Evolutionary conservation across 2,329 filamentous ascomycete genomes (phyloP).

Genomic region (Fusarium torulosum): DNA sequence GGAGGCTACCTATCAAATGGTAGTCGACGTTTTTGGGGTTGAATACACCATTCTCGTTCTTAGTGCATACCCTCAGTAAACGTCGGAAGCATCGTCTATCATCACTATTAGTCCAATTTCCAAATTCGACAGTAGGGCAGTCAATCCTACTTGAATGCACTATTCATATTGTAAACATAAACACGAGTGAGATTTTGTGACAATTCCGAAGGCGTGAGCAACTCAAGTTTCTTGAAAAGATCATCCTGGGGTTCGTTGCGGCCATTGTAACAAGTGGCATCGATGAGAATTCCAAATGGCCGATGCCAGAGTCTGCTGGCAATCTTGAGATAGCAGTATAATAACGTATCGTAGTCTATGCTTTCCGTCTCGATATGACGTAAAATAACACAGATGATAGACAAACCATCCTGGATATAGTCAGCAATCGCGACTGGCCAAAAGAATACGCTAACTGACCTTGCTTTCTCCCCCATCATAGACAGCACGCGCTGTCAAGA

Average conservation of each 20-base stretch:
- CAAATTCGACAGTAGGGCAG: too few relatives aligned
- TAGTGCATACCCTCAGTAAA: conserved; percentile 70
- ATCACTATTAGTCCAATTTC: conserved; percentile 10
- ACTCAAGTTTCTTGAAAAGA: conserved; percentile 72
- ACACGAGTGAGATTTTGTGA: conserved; percentile 69
- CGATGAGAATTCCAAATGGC: conserved; percentile 75
- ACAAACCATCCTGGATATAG: conserved; percentile 69
- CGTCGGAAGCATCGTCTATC: conserved; percentile 72
- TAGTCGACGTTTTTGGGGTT: conserved; percentile 76
- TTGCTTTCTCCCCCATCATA: conserved; percentile 80
- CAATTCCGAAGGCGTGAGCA: conserved; percentile 72
- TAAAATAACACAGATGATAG: conserved; percentile 77
- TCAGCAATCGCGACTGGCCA: conserved; percentile 21
- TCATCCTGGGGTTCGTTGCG: conserved; percentile 75
- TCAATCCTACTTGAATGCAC: conserved; percentile 67
- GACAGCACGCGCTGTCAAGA: conserved; percentile 72
- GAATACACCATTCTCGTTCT: conserved; percentile 70
- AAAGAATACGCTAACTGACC: conserved; percentile 51
- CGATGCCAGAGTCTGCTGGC: conserved; percentile 78
- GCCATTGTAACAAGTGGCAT: conserved; percentile 78
- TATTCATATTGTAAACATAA: conserved; percentile 82
- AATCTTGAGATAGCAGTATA: conserved; percentile 79
- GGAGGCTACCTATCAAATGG: conserved; percentile 72
- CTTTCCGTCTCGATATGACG: conserved; percentile 75
- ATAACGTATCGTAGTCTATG: conserved; percentile 73